A percentile compares a stretch with the other conserved stretches of the same genome.
Conservation (phyloP, 1,139 yeast genomes). For the Sugiyamaella grinbergsii region DNA sequence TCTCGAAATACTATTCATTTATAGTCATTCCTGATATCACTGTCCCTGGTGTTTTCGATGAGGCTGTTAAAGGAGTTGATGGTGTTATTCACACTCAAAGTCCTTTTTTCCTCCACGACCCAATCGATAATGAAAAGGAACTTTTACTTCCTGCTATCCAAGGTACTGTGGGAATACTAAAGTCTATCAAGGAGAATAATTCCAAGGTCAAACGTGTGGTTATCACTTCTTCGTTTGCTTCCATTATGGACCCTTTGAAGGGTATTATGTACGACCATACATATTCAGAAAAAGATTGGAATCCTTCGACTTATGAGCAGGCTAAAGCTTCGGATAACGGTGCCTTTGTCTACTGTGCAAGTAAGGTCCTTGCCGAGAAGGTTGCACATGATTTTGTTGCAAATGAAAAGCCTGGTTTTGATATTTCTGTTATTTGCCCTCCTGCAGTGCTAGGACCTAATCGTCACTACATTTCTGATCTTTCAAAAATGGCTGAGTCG, state of each 20-base stretch:
- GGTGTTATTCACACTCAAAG: slow-evolving; percentile 3
- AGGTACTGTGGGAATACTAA: slow-evolving; percentile 50
- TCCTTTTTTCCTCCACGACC: neutral
- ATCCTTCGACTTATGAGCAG: slow-evolving; percentile 47
- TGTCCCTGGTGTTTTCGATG: slow-evolving; percentile 53
- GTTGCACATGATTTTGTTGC: slow-evolving; percentile 48
- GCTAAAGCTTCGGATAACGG: slow-evolving; percentile 37
- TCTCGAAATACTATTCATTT: neutral
- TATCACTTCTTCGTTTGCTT: slow-evolving; percentile 57
- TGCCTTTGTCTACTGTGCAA: slow-evolving; percentile 42
- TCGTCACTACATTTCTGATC: slow-evolving; percentile 22
- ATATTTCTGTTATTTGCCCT: slow-evolving; percentile 50
- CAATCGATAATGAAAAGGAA: slow-evolving; percentile 34
- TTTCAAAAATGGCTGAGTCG: slow-evolving; percentile 23
- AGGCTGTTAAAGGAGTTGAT: slow-evolving; percentile 43
- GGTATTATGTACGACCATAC: slow-evolving; percentile 36
- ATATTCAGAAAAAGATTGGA: slow-evolving; percentile 48
- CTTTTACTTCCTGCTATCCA: slow-evolving; percentile 51
- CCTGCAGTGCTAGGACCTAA: slow-evolving; percentile 54
- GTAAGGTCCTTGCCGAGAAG: slow-evolving; percentile 47
- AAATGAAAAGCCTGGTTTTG: slow-evolving; percentile 45
- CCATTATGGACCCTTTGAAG: slow-evolving; percentile 33
- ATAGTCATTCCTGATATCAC: slow-evolving; percentile 50
- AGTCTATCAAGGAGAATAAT: slow-evolving; percentile 47
- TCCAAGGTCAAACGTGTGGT: slow-evolving; percentile 52